These are phyloP conservation scores for Paxillus ammoniavirescens DNA, from an alignment of 768 basidiomycete genomes.

Conservation along the genomic window DNA sequence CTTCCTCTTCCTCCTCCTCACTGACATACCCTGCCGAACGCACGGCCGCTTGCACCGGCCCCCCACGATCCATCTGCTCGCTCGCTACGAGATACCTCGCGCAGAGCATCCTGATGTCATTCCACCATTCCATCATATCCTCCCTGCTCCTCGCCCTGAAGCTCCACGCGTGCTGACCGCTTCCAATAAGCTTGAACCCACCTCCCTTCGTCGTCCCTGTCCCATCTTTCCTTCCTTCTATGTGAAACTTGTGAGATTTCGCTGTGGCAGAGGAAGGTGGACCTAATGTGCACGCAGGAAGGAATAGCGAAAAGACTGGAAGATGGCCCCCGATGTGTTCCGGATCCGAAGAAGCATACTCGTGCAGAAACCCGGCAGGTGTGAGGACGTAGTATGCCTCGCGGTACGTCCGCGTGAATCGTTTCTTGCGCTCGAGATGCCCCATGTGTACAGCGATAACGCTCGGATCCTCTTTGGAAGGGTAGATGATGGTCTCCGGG, in stretches of 20 bases:
- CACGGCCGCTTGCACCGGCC: constrained; percentile 91
- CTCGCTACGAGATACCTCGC: constrained; percentile 92
- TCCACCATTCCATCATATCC: constrained; percentile 99
- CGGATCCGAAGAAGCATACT: constrained; percentile 79
- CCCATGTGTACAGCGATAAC: constrained; percentile 88
- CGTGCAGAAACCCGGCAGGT: constrained; percentile 94
- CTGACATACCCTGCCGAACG: constrained; percentile 84
- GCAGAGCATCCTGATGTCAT: constrained; percentile 91
- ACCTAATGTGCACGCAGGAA: constrained; percentile 93
- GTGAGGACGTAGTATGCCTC: constrained; percentile 93
- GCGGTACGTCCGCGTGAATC: constrained; percentile 82
- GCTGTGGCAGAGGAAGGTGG: constrained; percentile 73
- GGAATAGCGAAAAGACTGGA: constrained; percentile 85
- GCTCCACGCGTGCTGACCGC: constrained; percentile 71
- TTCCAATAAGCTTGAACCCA: constrained; percentile 42
- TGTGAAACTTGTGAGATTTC: constrained; percentile 92
- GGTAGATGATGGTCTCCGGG: constrained; percentile 75
- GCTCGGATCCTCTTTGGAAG: constrained; percentile 85
- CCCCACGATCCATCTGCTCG: constrained; percentile 89
- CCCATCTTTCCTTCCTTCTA: constrained; percentile 88
- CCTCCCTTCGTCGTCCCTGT: constrained; percentile 58
- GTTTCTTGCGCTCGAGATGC: constrained; percentile 91
- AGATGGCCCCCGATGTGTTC: constrained; percentile 42
- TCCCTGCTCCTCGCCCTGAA: constrained; percentile 89
- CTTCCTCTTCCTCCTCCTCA: constrained; percentile 60